Evolutionary conservation across 768 basidiomycete genomes (phyloP).

Genomic region (Boletellus emodensis): DNA sequence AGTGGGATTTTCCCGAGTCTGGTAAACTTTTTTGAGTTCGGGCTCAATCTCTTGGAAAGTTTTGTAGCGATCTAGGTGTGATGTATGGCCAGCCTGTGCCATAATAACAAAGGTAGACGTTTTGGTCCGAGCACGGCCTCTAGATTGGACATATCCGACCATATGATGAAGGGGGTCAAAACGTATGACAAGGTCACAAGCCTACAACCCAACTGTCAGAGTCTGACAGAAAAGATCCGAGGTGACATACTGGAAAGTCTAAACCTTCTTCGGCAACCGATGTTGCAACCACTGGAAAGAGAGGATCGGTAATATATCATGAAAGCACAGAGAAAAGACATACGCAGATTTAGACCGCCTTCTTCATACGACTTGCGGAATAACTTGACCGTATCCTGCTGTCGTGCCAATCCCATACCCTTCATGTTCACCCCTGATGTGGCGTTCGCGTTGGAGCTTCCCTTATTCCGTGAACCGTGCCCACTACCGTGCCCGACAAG

Average conservation of each 20-base stretch:
- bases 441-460: slow-evolving; percentile 11
- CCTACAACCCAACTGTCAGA: slow-evolving; percentile 38
- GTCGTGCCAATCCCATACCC: slow-evolving; percentile 50
- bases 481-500: slow-evolving; percentile 67
- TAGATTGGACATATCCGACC: slow-evolving; percentile 85
- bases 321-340: slow-evolving; percentile 24
- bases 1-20: slow-evolving; percentile 40
- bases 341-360: slow-evolving; percentile 64
- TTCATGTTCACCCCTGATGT: slow-evolving; percentile 36
- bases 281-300: slow-evolving; percentile 64
- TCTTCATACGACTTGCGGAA: slow-evolving; percentile 68
- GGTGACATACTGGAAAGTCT: slow-evolving; percentile 68
- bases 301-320: background rate
- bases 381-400: slow-evolving; percentile 55
- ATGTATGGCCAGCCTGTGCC: slow-evolving; percentile 58
- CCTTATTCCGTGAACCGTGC: slow-evolving; percentile 23
- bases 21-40: slow-evolving; percentile 60
- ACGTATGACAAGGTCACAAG: slow-evolving; percentile 82
- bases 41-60: slow-evolving; percentile 59
- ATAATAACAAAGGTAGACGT: slow-evolving; percentile 78
- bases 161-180: slow-evolving; percentile 81
- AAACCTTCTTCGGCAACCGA: slow-evolving; percentile 91
- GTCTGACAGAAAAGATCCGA: background rate
- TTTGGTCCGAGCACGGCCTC: slow-evolving; percentile 77
- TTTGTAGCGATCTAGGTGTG: slow-evolving; percentile 56